These are phyloP conservation scores for Paratrypanosoma confusum DNA, from an alignment of 208 protist species.

Conservation along the genomic window DNA sequence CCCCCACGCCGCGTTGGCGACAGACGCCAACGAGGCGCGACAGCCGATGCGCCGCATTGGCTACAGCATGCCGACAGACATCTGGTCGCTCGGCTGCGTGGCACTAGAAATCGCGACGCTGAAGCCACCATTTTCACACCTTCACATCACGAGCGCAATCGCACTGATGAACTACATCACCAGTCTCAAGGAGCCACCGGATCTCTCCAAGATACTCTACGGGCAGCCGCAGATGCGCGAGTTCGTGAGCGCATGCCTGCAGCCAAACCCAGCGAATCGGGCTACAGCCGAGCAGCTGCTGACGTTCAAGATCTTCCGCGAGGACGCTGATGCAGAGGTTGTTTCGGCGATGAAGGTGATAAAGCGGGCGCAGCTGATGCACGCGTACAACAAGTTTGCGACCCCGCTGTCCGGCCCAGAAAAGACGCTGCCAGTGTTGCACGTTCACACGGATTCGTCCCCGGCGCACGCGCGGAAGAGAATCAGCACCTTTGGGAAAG, in stretches of 20 bases:
- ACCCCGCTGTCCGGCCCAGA: no score
- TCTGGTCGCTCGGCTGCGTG: constrained; percentile 83
- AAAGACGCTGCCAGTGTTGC: no score
- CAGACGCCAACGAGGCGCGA: no score
- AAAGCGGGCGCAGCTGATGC: constrained; percentile 66
- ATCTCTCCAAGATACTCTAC: constrained; percentile 69
- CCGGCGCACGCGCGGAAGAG: no score
- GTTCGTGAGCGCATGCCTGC: constrained; percentile 76
- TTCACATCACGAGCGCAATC: constrained; percentile 56
- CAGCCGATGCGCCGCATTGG: constrained; percentile 20
- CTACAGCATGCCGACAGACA: constrained; percentile 74
- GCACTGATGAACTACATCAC: constrained; percentile 72
- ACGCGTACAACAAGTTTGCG: constrained; percentile 77
- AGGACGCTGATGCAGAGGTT: constrained; percentile 43
- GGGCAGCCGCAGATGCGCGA: constrained; percentile 52
- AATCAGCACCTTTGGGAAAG: no score
- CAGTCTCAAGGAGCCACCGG: constrained; percentile 65
- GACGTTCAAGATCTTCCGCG: constrained; percentile 67
- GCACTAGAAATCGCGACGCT: constrained; percentile 82
- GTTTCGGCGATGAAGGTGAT: constrained; percentile 65
- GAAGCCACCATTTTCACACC: constrained; percentile 75
- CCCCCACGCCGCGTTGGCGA: no score
- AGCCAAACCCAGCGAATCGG: constrained; percentile 53
- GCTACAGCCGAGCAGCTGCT: constrained; percentile 62
- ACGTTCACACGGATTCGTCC: no score